A percentile compares a stretch with the other conserved stretches of the same genome.
Conservation (phyloP, 495 filamentous ascomycete genomes). For the Trichoderma virens region DNA sequence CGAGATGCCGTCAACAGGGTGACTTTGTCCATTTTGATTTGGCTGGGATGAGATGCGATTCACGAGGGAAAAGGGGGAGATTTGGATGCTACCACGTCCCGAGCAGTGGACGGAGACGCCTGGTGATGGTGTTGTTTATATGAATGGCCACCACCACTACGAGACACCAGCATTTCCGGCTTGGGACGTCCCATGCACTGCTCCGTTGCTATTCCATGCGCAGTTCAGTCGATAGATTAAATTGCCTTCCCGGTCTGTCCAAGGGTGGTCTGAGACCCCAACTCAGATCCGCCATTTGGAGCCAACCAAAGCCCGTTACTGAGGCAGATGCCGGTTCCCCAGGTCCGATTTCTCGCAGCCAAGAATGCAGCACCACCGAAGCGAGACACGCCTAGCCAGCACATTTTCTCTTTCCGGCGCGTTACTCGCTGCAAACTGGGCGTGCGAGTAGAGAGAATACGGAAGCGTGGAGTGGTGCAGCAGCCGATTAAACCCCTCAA, state of each 20-base stretch:
- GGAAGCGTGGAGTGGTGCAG: too few relatives aligned
- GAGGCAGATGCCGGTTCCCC: not conserved
- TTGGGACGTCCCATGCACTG: too few relatives aligned
- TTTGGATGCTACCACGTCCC: not conserved
- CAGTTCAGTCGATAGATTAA: too few relatives aligned
- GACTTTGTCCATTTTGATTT: conserved; percentile 17
- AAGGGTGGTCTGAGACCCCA: not conserved
- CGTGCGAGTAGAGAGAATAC: not conserved
- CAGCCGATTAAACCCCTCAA: too few relatives aligned
- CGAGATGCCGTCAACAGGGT: conserved; percentile 26
- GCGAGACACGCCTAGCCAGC: not conserved
- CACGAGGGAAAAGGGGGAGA: not conserved
- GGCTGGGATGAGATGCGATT: not conserved
- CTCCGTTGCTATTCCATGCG: not conserved
- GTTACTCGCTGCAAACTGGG: not conserved
- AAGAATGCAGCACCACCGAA: not conserved
- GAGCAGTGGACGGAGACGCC: not conserved
- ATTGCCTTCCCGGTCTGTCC: not conserved
- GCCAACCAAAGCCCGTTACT: not conserved
- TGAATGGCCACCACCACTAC: not conserved
- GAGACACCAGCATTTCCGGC: too few relatives aligned
- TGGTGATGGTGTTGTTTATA: not conserved
- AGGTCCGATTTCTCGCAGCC: not conserved
- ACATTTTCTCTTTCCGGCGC: not conserved
- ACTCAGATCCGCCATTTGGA: not conserved